phyloP scores from a whole-genome alignment of 352 stramenopile genomes.

The Lagenidium giganteum region DNA sequence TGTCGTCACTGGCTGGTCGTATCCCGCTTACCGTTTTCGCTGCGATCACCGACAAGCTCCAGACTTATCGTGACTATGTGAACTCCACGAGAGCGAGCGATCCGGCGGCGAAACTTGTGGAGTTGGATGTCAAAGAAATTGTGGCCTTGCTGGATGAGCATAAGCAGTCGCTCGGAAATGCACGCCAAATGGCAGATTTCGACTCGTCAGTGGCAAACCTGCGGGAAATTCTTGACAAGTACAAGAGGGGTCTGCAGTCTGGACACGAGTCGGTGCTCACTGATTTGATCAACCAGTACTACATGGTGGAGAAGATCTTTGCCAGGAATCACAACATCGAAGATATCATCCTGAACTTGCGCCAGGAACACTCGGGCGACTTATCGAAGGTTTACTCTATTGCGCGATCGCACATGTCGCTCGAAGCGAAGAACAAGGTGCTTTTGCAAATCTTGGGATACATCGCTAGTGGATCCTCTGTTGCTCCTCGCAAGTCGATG shows the following conservation, averaged over 20 bases:
- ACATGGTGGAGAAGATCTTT: slow-evolving; percentile 69
- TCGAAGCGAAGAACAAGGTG: slow-evolving; percentile 85
- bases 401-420: slow-evolving; percentile 87
- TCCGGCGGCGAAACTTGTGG: no score
- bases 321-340: slow-evolving; percentile 76
- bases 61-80: slow-evolving; percentile 60
- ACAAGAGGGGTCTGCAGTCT: slow-evolving; percentile 65
- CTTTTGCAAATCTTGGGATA: slow-evolving; percentile 66
- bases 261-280: slow-evolving; percentile 57
- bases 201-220: slow-evolving; percentile 64
- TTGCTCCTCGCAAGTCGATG: slow-evolving; percentile 41
- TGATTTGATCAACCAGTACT: slow-evolving; percentile 81
- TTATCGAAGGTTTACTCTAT: slow-evolving; percentile 82
- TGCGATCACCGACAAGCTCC: slow-evolving; percentile 81
- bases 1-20: slow-evolving; percentile 95
- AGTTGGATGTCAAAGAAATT: slow-evolving; percentile 57
- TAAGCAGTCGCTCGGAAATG: slow-evolving; percentile 47
- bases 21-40: slow-evolving; percentile 93
- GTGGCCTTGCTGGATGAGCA: slow-evolving; percentile 54
- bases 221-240: slow-evolving; percentile 70
- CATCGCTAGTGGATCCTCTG: slow-evolving; percentile 31
- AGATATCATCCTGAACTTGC: slow-evolving; percentile 78
- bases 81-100: slow-evolving; percentile 22
- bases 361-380: slow-evolving; percentile 89
- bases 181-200: slow-evolving; percentile 62